Percentiles rank a stretch among this genome's conserved stretches.
Evolutionary conservation across 805 yeast genomes (phyloP).

Genomic region (Wickerhamomyces chaumierensis): DNA sequence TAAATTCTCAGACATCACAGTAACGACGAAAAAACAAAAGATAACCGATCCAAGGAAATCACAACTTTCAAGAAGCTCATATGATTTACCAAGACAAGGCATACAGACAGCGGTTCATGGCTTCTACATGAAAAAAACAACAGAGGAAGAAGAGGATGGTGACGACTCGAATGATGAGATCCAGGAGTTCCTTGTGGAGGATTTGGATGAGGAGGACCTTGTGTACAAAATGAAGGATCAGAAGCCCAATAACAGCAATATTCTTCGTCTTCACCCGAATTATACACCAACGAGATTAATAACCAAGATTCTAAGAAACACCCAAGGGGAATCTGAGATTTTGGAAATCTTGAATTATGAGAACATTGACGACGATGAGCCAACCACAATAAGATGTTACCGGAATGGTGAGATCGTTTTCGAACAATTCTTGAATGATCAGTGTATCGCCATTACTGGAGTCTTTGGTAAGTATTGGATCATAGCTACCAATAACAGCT

Average conservation of each 20-base stretch:
- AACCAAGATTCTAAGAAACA: conserved; percentile 15
- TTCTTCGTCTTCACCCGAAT: conserved; percentile 6
- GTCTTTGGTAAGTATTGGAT: conserved; percentile 33
- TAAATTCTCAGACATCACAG: conserved; percentile 9
- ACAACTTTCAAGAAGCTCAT: conserved; percentile 31
- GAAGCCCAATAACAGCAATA: conserved; percentile 17
- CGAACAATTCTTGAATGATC: conserved; percentile 31
- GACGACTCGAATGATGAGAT: conserved; percentile 18
- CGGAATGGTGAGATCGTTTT: conserved; percentile 23
- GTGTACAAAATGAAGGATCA: conserved; percentile 23
- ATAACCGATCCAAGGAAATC: conserved; percentile 1
- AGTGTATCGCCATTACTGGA: conserved; percentile 29
- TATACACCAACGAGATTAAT: conserved; percentile 12
- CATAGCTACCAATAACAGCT: conserved; percentile 48
- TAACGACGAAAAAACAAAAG: conserved; percentile 5
- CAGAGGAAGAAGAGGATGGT: conserved; percentile 15
- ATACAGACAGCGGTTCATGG: conserved; percentile 57
- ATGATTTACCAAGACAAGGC: conserved; percentile 51
- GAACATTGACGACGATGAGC: conserved; percentile 23
- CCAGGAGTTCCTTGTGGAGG: conserved; percentile 27
- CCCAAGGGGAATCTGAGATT: conserved; percentile 3
- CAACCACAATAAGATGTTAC: conserved; percentile 28
- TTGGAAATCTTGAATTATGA: conserved; percentile 22
- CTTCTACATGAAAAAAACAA: conserved; percentile 24
- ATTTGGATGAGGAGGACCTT: conserved; percentile 31